These are phyloP conservation scores for Suhomyces xylopsoci DNA, from an alignment of 805 yeast genomes.

Conservation along the genomic window DNA sequence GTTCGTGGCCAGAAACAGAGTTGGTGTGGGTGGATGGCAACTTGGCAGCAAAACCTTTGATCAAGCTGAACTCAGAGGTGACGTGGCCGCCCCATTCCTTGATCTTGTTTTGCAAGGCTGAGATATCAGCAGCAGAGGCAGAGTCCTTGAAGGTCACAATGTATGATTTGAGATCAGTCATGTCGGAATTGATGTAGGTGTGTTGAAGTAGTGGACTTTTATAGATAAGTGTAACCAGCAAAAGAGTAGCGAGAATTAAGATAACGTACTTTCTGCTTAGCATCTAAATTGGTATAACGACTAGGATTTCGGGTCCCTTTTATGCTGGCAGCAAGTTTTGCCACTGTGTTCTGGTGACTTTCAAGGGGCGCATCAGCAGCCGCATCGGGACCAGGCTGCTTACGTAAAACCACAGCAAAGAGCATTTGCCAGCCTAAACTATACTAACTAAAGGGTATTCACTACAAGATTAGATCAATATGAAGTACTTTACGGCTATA, in stretches of 20 bases:
- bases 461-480: too few species aligned
- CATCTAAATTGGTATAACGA: neutral
- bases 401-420: neutral
- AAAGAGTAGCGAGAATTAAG: slow-evolving; percentile 4
- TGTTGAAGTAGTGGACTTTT: neutral
- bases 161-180: slow-evolving; percentile 32
- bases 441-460: too few species aligned
- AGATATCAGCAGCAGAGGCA: slow-evolving; percentile 38
- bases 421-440: neutral
- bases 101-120: slow-evolving; percentile 46
- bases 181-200: slow-evolving; percentile 6
- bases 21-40: slow-evolving; percentile 53
- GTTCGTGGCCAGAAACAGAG: slow-evolving; percentile 46
- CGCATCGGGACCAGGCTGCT: neutral
- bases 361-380: slow-evolving; percentile 5
- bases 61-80: slow-evolving; percentile 57
- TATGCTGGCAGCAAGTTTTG: slow-evolving; percentile 1
- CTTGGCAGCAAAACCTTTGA: slow-evolving; percentile 64
- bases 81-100: slow-evolving; percentile 57
- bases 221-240: slow-evolving; percentile 2
- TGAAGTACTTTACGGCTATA: slow-evolving; percentile 19
- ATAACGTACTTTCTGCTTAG: slow-evolving; percentile 3
- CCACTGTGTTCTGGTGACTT: slow-evolving; percentile 2
- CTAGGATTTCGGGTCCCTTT: neutral
- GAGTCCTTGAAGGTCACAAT: slow-evolving; percentile 48